phyloP scores from a whole-genome alignment of 2,329 filamentous ascomycete species.

The Fusarium sp. region DNA sequence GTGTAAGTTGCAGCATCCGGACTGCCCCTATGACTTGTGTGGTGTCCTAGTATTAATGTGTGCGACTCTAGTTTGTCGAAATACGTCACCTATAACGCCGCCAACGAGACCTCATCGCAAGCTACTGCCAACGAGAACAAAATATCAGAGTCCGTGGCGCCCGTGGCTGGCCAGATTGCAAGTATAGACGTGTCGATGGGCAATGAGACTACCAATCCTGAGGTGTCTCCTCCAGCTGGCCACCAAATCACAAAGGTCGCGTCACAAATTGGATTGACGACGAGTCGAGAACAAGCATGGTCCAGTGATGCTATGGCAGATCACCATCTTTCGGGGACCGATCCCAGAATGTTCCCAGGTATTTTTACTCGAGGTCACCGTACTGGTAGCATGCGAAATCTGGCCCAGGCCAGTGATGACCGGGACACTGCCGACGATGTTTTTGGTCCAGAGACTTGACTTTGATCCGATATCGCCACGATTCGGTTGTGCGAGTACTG shows the following conservation, averaged over 20 bases:
- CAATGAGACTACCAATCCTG: slow-evolving; percentile 19
- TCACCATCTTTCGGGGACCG: slow-evolving; percentile 66
- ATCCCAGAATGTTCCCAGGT: slow-evolving; percentile 79
- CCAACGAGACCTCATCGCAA: slow-evolving; percentile 35
- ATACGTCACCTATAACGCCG: slow-evolving; percentile 56
- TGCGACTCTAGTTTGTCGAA: slow-evolving; percentile 54
- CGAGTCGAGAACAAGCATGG: slow-evolving; percentile 53
- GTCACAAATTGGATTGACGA: slow-evolving; percentile 40
- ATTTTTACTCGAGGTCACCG: slow-evolving; percentile 67
- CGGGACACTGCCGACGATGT: slow-evolving; percentile 34
- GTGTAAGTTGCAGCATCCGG: slow-evolving; percentile 70
- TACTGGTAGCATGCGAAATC: slow-evolving; percentile 56
- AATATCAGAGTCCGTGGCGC: slow-evolving; percentile 35
- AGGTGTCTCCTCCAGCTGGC: slow-evolving; percentile 27
- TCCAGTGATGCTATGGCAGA: slow-evolving; percentile 56
- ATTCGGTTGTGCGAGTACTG: background rate
- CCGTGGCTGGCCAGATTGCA: slow-evolving; percentile 21
- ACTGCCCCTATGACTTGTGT: background rate
- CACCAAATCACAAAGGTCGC: slow-evolving; percentile 30
- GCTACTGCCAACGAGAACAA: slow-evolving; percentile 27
- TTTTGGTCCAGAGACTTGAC: slow-evolving; percentile 36
- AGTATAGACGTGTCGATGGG: background rate
- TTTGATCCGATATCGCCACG: background rate
- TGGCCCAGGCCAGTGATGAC: slow-evolving; percentile 46
- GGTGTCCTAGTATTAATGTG: slow-evolving; percentile 6